phyloP scores from a whole-genome alignment of 2,329 filamentous ascomycete species.

The Exophiala phaeomuriformis region DNA sequence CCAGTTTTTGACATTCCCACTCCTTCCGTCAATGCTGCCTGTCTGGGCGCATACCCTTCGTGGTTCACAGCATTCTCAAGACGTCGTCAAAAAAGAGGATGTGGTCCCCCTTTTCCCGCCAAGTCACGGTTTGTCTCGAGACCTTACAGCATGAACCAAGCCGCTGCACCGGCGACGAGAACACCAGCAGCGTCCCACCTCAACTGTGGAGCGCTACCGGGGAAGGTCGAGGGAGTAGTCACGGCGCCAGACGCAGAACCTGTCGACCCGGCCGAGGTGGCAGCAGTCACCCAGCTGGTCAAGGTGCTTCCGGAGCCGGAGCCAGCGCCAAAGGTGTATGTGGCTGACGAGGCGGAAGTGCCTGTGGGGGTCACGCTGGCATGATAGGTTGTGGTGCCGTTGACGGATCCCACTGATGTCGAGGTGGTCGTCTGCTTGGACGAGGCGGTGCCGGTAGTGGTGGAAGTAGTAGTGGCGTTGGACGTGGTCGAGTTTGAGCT shows the following conservation, averaged over 20 bases:
- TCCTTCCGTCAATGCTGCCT: too few relatives aligned
- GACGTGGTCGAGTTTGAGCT: constrained; percentile 1
- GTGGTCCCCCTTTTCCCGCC: too few relatives aligned
- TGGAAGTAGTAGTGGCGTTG: constrained; percentile 3
- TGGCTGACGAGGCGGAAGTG: not conserved
- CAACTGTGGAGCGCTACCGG: constrained; percentile 17
- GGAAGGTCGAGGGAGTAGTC: constrained; percentile 9
- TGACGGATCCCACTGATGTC: too few relatives aligned
- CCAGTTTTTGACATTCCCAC: too few relatives aligned
- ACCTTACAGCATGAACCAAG: constrained; percentile 19
- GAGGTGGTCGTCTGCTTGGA: not conserved
- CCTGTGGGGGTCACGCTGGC: constrained; percentile 3
- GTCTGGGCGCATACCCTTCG: too few relatives aligned
- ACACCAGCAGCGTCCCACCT: constrained; percentile 17
- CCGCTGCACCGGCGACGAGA: constrained; percentile 16
- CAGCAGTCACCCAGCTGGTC: not conserved
- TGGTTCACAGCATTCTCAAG: too few relatives aligned
- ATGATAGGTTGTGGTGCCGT: not conserved
- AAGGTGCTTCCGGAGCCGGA: not conserved
- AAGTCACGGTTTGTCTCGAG: not conserved
- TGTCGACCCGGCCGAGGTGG: not conserved
- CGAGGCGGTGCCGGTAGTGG: not conserved
- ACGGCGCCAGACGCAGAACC: not conserved
- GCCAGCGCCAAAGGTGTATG: not conserved
- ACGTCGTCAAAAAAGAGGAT: too few relatives aligned